Evolutionary conservation across 1,284 basidiomycete species (phyloP).

Genomic region (Rhodotorula glutinis): DNA sequence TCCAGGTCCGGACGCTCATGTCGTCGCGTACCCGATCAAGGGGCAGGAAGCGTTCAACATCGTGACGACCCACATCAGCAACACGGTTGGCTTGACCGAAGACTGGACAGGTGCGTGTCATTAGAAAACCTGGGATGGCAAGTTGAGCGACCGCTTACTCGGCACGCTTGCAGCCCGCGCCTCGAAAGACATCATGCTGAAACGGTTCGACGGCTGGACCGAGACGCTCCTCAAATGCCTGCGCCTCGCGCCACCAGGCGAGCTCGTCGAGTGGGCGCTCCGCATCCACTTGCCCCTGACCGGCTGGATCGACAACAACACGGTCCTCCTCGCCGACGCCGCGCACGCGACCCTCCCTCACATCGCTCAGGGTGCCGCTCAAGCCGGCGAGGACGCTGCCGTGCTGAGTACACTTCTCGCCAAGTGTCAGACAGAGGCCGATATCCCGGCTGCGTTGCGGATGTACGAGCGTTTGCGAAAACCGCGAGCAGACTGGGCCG

Average conservation of each 20-base stretch:
- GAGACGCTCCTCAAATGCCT: slow-evolving; percentile 29
- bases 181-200: slow-evolving; percentile 48
- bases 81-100: slow-evolving; percentile 41
- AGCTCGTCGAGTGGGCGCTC: slow-evolving; percentile 51
- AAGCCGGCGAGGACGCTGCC: slow-evolving; percentile 50
- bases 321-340: slow-evolving; percentile 49
- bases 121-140: too few relatives aligned
- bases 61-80: slow-evolving; percentile 48
- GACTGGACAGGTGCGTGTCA: slow-evolving; percentile 44
- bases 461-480: slow-evolving; percentile 49
- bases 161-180: slow-evolving; percentile 38
- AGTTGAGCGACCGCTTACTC: too few relatives aligned
- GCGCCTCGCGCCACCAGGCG: slow-evolving; percentile 44
- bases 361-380: slow-evolving; percentile 47
- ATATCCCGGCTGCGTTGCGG: slow-evolving; percentile 46
- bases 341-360: slow-evolving; percentile 49
- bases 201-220: slow-evolving; percentile 49
- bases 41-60: slow-evolving; percentile 49
- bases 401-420: slow-evolving; percentile 48
- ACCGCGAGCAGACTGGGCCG: slow-evolving; percentile 49
- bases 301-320: slow-evolving; percentile 44
- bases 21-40: slow-evolving; percentile 48
- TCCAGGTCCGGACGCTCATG: slow-evolving; percentile 20
- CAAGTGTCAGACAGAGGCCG: slow-evolving; percentile 45
- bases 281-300: slow-evolving; percentile 46